Conservation (phyloP, 768 basidiomycete genomes). For the Rhizopogon roseolus region DNA sequence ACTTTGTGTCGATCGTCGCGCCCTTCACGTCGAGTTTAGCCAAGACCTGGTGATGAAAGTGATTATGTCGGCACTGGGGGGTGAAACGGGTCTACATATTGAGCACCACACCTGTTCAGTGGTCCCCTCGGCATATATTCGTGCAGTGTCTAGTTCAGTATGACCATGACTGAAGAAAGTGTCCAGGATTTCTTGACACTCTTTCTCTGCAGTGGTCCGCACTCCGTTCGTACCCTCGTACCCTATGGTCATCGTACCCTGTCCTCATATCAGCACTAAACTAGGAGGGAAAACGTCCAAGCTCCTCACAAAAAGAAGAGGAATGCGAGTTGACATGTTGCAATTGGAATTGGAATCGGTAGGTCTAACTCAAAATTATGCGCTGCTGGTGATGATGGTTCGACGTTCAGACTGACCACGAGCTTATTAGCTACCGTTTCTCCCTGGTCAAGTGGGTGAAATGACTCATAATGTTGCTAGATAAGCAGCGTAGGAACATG, state of each 20-base stretch:
- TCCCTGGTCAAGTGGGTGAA: no score
- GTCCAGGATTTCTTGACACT: conserved; percentile 42
- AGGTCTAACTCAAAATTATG: not conserved
- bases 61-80: not conserved
- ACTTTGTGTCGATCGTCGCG: conserved; percentile 48
- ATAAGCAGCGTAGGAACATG: not conserved
- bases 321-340: conserved; percentile 4
- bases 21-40: conserved; percentile 35
- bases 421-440: not conserved
- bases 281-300: not conserved
- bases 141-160: conserved; percentile 46
- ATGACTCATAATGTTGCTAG: no score
- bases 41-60: conserved; percentile 25
- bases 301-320: conserved; percentile 5
- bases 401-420: not conserved
- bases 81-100: not conserved
- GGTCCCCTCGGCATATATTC: conserved; percentile 47
- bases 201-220: conserved; percentile 28
- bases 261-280: not conserved
- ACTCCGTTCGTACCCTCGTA: conserved; percentile 36
- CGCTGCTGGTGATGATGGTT: not conserved
- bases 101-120: conserved; percentile 41
- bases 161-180: conserved; percentile 38
- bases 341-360: not conserved
- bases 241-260: conserved; percentile 50